Percentiles rank a stretch among this genome's conserved stretches.
Evolutionary conservation across 2,329 filamentous ascomycete genomes (phyloP).

Genomic region (Ilyonectria mors-panacis): DNA sequence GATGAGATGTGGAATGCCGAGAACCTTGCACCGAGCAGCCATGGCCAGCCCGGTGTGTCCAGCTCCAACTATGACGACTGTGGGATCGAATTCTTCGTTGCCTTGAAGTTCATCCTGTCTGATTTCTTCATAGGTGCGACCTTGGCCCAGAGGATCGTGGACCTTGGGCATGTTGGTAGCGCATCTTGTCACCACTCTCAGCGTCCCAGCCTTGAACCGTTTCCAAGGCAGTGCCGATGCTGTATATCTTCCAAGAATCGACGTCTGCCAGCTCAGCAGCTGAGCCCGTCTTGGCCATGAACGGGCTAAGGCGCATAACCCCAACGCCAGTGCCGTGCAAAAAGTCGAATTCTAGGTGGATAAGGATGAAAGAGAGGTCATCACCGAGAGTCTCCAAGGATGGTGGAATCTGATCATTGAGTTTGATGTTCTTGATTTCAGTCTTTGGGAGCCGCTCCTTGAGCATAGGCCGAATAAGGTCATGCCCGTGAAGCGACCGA

Average conservation of each 20-base stretch:
- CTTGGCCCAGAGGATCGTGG: conserved; percentile 11
- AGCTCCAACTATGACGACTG: conserved; percentile 13
- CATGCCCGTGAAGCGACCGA: conserved; percentile 10
- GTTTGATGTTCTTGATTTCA: conserved; percentile 2
- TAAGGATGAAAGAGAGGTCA: conserved; percentile 10
- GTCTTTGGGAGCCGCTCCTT: conserved; percentile 15
- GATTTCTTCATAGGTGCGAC: conserved; percentile 7
- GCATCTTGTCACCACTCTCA: conserved; percentile 14
- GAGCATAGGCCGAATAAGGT: conserved; percentile 12
- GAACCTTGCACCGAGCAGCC: conserved; percentile 17
- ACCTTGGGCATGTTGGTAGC: conserved; percentile 8
- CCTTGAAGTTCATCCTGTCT: conserved; percentile 9
- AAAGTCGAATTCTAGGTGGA: conserved; percentile 20
- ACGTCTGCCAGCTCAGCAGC: conserved; percentile 11
- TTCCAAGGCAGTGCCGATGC: conserved; percentile 12
- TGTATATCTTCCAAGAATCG: conserved; percentile 14
- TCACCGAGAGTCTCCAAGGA: conserved; percentile 4
- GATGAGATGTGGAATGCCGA: conserved; percentile 20
- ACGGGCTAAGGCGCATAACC: conserved; percentile 17
- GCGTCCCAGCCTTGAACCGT: conserved; percentile 17
- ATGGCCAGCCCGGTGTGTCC: conserved; percentile 17
- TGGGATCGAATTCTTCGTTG: conserved; percentile 6
- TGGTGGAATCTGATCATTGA: background rate
- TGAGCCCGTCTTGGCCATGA: conserved; percentile 1
- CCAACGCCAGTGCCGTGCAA: conserved; percentile 15